A percentile compares a stretch with the other conserved stretches of the same genome.
phyloP scores from a whole-genome alignment of 805 yeast genomes.

The Yarrowia deformans region DNA sequence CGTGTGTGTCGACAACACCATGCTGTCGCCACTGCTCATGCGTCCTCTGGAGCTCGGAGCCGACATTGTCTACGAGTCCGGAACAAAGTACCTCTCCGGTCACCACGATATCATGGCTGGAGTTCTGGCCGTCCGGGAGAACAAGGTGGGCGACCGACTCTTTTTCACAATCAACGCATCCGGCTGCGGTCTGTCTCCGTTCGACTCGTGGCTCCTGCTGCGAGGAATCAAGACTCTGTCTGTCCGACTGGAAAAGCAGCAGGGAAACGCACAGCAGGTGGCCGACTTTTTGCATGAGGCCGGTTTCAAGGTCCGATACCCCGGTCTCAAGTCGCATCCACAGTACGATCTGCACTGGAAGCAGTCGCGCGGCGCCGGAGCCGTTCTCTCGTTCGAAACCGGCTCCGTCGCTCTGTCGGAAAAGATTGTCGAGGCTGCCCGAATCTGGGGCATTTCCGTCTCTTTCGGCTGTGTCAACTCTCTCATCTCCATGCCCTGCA shows the following conservation, averaged over 20 bases:
- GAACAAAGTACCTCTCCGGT: constrained; percentile 90
- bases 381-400: constrained; percentile 87
- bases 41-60: constrained; percentile 85
- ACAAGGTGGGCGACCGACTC: constrained; percentile 69
- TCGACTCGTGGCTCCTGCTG: constrained; percentile 87
- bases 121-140: constrained; percentile 72
- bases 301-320: constrained; percentile 83
- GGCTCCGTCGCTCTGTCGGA: constrained; percentile 72
- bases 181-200: constrained; percentile 91
- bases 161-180: constrained; percentile 85
- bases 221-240: constrained; percentile 90
- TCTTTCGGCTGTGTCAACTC: constrained; percentile 95
- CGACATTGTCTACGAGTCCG: constrained; percentile 92
- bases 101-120: constrained; percentile 99
- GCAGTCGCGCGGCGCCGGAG: constrained; percentile 85
- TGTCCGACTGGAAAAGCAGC: constrained; percentile 86
- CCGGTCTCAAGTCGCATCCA: constrained; percentile 83
- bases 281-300: constrained; percentile 73
- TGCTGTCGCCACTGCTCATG: constrained; percentile 92
- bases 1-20: constrained; percentile 93
- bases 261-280: constrained; percentile 74
- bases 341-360: constrained; percentile 79
- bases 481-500: constrained; percentile 90
- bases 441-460: constrained; percentile 86
- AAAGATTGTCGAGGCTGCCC: constrained; percentile 74